A percentile compares a stretch with the other conserved stretches of the same genome.
These are phyloP conservation scores for Aspergillus intermedius DNA, from an alignment of 2,329 filamentous ascomycete species.

Conservation along the genomic window DNA sequence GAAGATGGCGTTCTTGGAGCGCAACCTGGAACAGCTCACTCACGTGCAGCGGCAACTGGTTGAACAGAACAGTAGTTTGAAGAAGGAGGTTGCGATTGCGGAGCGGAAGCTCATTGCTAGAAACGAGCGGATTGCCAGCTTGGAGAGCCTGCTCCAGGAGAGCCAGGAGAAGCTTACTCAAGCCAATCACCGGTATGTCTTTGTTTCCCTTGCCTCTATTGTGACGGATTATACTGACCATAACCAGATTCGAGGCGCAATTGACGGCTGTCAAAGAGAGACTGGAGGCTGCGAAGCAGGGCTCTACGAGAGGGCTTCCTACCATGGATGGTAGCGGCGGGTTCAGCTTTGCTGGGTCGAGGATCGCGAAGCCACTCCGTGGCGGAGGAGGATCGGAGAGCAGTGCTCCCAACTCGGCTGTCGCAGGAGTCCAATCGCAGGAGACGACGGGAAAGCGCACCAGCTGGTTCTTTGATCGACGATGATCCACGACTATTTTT, in stretches of 20 bases:
- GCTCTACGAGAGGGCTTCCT: constrained; percentile 77
- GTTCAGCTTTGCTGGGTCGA: constrained; percentile 62
- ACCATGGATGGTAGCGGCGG: constrained; percentile 57
- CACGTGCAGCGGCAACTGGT: constrained; percentile 96
- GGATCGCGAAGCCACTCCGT: constrained; percentile 60
- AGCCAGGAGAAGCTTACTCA: constrained; percentile 97
- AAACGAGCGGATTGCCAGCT: constrained; percentile 91
- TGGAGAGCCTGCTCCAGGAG: constrained; percentile 88
- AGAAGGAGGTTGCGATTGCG: constrained; percentile 98
- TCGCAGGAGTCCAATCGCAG: constrained; percentile 57
- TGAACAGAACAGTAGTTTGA: constrained; percentile 92
- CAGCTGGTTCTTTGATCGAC: constrained; percentile 46
- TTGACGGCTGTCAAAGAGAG: constrained; percentile 96
- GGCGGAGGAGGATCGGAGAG: constrained; percentile 35
- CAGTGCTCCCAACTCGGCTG: constrained; percentile 26
- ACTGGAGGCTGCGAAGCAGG: constrained; percentile 87
- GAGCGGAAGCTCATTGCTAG: constrained; percentile 94
- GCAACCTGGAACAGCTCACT: constrained; percentile 94
- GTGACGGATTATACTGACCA: constrained; percentile 4
- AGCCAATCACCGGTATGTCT: constrained; percentile 86
- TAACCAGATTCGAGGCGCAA: constrained; percentile 83
- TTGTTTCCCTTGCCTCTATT: too few species aligned
- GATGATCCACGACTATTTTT: constrained; percentile 30
- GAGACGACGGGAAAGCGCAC: constrained; percentile 59
- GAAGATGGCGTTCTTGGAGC: constrained; percentile 99